Evolutionary conservation across 2,329 filamentous ascomycete genomes (phyloP), one percentile per base, ranked within the genome.

Genomic region (Nigrospora osmanthi): DNA sequence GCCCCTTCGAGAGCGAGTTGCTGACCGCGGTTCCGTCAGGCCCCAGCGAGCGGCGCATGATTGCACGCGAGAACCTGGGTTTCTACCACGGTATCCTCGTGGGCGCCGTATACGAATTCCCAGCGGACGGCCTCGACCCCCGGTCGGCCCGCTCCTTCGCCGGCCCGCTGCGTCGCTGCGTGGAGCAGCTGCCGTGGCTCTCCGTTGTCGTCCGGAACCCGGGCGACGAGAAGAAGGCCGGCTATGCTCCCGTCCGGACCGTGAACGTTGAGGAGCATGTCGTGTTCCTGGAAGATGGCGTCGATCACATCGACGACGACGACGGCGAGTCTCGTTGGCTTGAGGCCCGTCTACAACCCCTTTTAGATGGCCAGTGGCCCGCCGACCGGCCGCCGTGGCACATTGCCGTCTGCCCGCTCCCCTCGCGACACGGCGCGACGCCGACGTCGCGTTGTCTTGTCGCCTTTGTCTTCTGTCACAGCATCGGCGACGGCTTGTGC

Each of bases 401-500:
- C 35, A 58, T 72, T n/a, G 53, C 64, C 31, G 57, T 71, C 6
- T 45, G 63, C 5, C 61, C 61, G 14, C 41, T 68, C 2, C 15
- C 38, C 1, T 38, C 42, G 1, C 15, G 33, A 14, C 5, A 14
- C 32, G 19, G 17, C 12, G 14, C 35, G 2, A 31, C 14, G 3
- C 16, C 31, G 15, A 28, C 32, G 13, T n/a, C 41, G 9, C 52
- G 57, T 13, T 60, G 52, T 49, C 63, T 66, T 36, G 55, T 71
- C 7, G 56, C 61, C 0, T 73, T 71, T 43, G 54, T 59, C 1
- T 72, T 58, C 51, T 72, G 68, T 0, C 71, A 75, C 53, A 54
- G 59, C 2, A 55, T 69, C 4, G 66, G 65, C 9, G 71, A 75
- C 48, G 72, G 70, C 0, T 61, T 59, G 34, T 65, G 63, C 1